These are phyloP conservation scores for Suhomyces coccinellae DNA, from an alignment of 1,139 yeast species.

Conservation along the genomic window DNA sequence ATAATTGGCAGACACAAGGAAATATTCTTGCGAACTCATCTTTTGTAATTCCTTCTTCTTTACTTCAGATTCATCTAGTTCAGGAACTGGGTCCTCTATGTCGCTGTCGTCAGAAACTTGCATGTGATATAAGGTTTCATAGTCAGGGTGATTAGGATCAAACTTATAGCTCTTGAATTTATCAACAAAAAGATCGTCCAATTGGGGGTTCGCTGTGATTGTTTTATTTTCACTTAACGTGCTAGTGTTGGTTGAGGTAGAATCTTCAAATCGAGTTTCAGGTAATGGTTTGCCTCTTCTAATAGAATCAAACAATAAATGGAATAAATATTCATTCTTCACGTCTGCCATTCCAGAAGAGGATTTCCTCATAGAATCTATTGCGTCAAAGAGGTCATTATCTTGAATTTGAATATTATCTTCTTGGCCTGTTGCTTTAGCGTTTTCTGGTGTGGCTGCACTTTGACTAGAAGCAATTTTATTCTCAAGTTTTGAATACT, in stretches of 20 bases:
- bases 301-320: constrained; percentile 18
- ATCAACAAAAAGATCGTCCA: constrained; percentile 14
- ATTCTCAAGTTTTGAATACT: constrained; percentile 4
- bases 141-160: constrained; percentile 2
- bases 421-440: too few relatives aligned
- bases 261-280: background rate
- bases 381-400: constrained; percentile 8
- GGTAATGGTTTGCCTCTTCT: background rate
- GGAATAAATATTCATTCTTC: constrained; percentile 14
- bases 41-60: background rate
- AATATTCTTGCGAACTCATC: background rate
- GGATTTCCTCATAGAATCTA: constrained; percentile 10
- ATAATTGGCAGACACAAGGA: background rate
- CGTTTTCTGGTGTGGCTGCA: background rate
- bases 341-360: constrained; percentile 17
- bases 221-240: background rate
- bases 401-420: background rate
- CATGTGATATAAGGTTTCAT: constrained; percentile 21
- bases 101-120: constrained; percentile 40
- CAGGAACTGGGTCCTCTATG: constrained; percentile 13
- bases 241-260: background rate
- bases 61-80: background rate
- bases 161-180: constrained; percentile 11
- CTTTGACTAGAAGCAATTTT: background rate
- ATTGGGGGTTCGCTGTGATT: background rate